Evolutionary conservation across 1,139 yeast genomes (phyloP).

Genomic region (Tardiomyces depauwii): DNA sequence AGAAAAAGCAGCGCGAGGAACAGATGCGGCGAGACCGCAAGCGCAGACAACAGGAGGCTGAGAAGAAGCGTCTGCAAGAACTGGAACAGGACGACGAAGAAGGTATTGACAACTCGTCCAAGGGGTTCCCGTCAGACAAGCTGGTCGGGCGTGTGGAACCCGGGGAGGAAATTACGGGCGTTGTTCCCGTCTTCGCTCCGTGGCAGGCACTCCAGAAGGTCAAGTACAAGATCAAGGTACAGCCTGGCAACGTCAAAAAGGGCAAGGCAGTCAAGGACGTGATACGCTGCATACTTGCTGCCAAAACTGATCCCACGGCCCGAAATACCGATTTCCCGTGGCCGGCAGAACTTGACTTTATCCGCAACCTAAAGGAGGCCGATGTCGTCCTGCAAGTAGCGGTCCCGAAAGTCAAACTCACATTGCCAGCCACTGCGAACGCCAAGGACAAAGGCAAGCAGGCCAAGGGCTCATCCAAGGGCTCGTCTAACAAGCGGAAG

Average conservation of each 20-base stretch:
- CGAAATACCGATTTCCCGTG: constrained; percentile 52
- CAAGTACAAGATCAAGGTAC: constrained; percentile 76
- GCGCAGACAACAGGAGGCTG: constrained; percentile 11
- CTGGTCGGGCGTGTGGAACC: constrained; percentile 4
- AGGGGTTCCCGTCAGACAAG: constrained; percentile 11
- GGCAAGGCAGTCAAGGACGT: constrained; percentile 75
- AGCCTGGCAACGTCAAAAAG: constrained; percentile 80
- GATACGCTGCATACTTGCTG: constrained; percentile 43
- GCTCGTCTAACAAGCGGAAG: constrained; percentile 5
- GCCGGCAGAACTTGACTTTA: constrained; percentile 53
- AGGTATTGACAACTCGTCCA: constrained; percentile 21
- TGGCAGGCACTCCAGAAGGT: constrained; percentile 69
- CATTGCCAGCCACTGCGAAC: constrained; percentile 17
- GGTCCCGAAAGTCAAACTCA: constrained; percentile 32
- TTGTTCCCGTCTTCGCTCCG: constrained; percentile 87
- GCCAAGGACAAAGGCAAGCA: constrained; percentile 4
- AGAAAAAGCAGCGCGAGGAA: constrained; percentile 5
- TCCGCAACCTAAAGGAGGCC: constrained; percentile 45
- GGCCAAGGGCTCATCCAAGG: constrained; percentile 4
- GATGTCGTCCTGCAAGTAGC: constrained; percentile 43
- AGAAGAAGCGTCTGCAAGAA: constrained; percentile 9
- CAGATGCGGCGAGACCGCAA: constrained; percentile 7
- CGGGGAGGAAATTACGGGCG: constrained; percentile 39
- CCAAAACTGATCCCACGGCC: constrained; percentile 41
- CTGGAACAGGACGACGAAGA: constrained; percentile 24